Evolutionary conservation across 768 basidiomycete species (phyloP).

Genomic region (Gymnopilus dilepis): DNA sequence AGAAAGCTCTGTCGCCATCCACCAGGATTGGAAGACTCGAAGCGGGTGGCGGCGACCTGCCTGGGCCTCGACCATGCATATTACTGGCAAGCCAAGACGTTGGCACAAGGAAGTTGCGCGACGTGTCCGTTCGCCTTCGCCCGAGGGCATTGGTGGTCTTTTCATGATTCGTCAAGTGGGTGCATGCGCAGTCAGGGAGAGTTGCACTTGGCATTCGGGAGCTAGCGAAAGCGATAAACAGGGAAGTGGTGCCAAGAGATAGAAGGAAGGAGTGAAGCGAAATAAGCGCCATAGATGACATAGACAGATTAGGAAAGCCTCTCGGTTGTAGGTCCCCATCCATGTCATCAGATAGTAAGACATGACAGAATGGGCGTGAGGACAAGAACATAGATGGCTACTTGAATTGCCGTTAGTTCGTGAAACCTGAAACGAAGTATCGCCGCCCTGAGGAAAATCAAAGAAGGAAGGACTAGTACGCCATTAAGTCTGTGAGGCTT

Average conservation of each 20-base stretch:
- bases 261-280: conserved; percentile 4
- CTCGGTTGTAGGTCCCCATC: neutral
- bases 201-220: conserved; percentile 5
- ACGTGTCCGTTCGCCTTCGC: too few relatives aligned
- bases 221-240: neutral
- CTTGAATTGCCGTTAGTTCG: too few relatives aligned
- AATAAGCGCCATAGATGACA: neutral
- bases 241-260: neutral
- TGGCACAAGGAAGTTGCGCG: neutral
- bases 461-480: neutral
- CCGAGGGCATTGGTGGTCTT: neutral
- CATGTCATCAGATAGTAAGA: neutral
- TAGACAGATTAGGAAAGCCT: conserved; percentile 2
- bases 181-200: neutral
- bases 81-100: conserved; percentile 1
- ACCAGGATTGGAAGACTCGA: neutral
- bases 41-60: neutral
- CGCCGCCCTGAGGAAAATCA: neutral
- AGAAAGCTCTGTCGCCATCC: neutral
- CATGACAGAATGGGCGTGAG: too few relatives aligned
- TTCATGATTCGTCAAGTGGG: too few relatives aligned
- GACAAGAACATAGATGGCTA: too few relatives aligned
- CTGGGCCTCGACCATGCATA: neutral
- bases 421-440: neutral
- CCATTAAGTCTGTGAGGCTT: neutral